Evolutionary conservation across 441 rosid species (phyloP).

Genomic region (Gossypium laxum): DNA sequence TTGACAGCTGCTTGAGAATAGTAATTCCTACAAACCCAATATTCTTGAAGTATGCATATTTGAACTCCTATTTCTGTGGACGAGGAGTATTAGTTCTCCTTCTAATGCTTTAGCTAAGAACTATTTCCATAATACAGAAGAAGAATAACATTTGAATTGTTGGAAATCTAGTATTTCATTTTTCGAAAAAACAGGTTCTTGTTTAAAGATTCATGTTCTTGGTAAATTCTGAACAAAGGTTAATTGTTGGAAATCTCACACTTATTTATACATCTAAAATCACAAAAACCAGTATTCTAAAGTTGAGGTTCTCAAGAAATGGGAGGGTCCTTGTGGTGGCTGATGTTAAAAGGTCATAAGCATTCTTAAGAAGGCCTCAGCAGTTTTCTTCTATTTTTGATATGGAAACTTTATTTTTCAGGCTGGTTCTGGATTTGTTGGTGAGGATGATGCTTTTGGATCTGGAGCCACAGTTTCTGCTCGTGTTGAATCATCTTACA

Average conservation of each 20-base stretch:
- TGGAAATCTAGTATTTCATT: neutral
- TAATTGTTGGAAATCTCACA: neutral
- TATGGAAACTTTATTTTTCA: conserved; percentile 24
- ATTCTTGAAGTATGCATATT: neutral
- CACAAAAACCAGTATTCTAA: neutral
- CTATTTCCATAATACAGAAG: neutral
- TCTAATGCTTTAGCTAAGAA: neutral
- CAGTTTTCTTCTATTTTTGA: conserved; percentile 1
- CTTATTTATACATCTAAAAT: neutral
- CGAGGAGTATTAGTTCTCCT: neutral
- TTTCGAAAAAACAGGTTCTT: neutral
- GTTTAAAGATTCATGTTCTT: neutral
- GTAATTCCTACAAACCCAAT: neutral
- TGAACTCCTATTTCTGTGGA: neutral
- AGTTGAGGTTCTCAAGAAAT: neutral
- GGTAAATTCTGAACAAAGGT: neutral
- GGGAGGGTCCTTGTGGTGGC: neutral
- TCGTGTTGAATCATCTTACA: conserved; percentile 75
- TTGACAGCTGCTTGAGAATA: neutral
- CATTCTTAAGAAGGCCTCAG: neutral
- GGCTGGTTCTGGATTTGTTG: conserved; percentile 83
- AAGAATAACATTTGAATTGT: neutral
- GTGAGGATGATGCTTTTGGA: conserved; percentile 70
- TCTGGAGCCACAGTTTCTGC: conserved; percentile 64
- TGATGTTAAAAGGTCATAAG: neutral